Percentiles rank a stretch among this genome's conserved stretches.
phyloP scores from a whole-genome alignment of 2,329 filamentous ascomycete genomes.

The Penicillium sp. region DNA sequence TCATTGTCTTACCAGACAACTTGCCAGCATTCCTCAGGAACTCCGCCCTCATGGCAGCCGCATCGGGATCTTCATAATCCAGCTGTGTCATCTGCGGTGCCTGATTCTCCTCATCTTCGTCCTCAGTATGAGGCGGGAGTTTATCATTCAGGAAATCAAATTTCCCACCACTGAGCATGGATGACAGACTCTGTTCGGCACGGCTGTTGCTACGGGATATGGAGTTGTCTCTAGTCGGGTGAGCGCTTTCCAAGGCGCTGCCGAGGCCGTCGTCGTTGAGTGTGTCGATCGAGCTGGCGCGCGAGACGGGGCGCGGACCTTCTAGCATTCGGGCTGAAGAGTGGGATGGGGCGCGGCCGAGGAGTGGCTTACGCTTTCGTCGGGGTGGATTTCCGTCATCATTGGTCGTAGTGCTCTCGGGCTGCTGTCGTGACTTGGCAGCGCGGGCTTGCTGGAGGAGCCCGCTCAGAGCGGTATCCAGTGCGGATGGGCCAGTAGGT shows the following conservation, averaged over 20 bases:
- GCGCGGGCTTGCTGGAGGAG: constrained; percentile 43
- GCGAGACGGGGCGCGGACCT: constrained; percentile 33
- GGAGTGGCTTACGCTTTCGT: constrained; percentile 38
- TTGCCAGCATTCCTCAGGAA: constrained; percentile 50
- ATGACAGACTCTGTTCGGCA: constrained; percentile 33
- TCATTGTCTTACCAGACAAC: constrained; percentile 37
- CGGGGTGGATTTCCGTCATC: constrained; percentile 24
- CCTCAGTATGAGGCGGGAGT: constrained; percentile 20
- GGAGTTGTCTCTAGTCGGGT: constrained; percentile 22
- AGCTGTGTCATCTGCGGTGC: constrained; percentile 48
- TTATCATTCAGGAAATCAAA: constrained; percentile 33
- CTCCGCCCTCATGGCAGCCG: constrained; percentile 57
- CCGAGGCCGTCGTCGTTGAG: constrained; percentile 47
- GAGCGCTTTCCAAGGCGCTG: constrained; percentile 34
- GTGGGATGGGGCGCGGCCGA: constrained; percentile 46
- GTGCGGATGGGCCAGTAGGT: constrained; percentile 27
- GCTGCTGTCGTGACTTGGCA: constrained; percentile 31
- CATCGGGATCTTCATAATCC: constrained; percentile 52
- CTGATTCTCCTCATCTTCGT: constrained; percentile 37
- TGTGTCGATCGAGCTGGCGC: constrained; percentile 53
- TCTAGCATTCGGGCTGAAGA: constrained; percentile 33
- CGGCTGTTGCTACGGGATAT: constrained; percentile 28
- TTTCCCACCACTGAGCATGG: constrained; percentile 32
- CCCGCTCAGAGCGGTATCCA: constrained; percentile 43
- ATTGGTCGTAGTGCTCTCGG: constrained; percentile 20